phyloP scores from a whole-genome alignment of 768 basidiomycete genomes.

The Melanogaster broomeanus region DNA sequence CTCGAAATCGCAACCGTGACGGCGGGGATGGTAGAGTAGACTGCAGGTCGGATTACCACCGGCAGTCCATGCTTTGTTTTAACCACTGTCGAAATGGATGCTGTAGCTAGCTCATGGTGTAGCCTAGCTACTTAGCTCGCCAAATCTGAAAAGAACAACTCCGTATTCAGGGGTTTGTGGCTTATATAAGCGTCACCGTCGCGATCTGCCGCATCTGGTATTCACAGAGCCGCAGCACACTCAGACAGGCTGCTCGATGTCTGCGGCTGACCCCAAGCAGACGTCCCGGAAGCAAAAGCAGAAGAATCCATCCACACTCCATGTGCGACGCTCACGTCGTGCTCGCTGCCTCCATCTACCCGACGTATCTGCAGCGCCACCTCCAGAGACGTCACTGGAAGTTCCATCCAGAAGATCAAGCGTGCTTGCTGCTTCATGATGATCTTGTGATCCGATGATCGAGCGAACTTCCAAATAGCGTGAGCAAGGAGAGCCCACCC shows the following conservation, averaged over 20 bases:
- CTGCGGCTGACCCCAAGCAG: constrained; percentile 20
- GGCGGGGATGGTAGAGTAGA: no score
- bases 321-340: constrained; percentile 66
- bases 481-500: constrained; percentile 81
- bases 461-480: constrained; percentile 37
- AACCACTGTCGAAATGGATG: no score
- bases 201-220: no score
- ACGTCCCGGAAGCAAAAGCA: constrained; percentile 25
- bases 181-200: no score
- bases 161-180: no score
- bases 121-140: no score
- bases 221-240: not conserved
- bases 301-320: constrained; percentile 32
- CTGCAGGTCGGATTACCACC: no score
- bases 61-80: no score
- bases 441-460: not conserved
- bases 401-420: constrained; percentile 66
- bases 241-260: constrained; percentile 21
- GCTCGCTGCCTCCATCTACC: constrained; percentile 88
- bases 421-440: constrained; percentile 15
- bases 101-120: no score
- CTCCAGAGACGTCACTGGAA: constrained; percentile 71
- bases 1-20: no score
- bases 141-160: no score
- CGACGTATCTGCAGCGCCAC: constrained; percentile 86